These are phyloP conservation scores for Podaxis rugospora DNA, from an alignment of 768 basidiomycete species.

Conservation along the genomic window DNA sequence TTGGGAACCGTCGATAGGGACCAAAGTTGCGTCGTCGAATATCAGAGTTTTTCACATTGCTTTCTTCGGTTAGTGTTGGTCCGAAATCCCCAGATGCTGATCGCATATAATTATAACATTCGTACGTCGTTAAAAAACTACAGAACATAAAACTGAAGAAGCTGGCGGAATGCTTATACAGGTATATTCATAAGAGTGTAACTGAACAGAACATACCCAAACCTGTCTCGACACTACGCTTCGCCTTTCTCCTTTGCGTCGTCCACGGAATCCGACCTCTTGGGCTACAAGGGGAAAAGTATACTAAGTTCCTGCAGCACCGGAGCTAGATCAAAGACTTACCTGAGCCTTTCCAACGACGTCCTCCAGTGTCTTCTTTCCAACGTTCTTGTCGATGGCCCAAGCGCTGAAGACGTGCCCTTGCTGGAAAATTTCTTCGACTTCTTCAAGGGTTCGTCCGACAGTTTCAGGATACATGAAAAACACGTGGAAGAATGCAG, in stretches of 20 bases:
- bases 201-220: not conserved
- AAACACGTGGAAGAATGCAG: constrained; percentile 63
- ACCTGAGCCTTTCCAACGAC: constrained; percentile 25
- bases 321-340: not conserved
- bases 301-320: not conserved
- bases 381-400: constrained; percentile 58
- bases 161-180: not conserved
- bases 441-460: constrained; percentile 69
- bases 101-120: not conserved
- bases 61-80: not conserved
- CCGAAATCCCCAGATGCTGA: not conserved
- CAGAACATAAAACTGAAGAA: not conserved
- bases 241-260: not conserved
- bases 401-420: constrained; percentile 71
- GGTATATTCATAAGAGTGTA: no score
- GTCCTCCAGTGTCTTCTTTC: constrained; percentile 56
- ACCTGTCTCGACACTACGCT: not conserved
- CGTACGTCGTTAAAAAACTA: not conserved
- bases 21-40: not conserved
- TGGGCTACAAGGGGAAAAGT: not conserved
- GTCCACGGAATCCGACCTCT: constrained; percentile 8
- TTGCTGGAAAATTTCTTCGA: constrained; percentile 72
- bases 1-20: not conserved
- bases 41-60: not conserved
- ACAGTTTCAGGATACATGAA: constrained; percentile 83